A percentile compares a stretch with the other conserved stretches of the same genome.
These are phyloP conservation scores for Cystobasidium pallidum DNA, from an alignment of 1,284 basidiomycete genomes.

Conservation along the genomic window DNA sequence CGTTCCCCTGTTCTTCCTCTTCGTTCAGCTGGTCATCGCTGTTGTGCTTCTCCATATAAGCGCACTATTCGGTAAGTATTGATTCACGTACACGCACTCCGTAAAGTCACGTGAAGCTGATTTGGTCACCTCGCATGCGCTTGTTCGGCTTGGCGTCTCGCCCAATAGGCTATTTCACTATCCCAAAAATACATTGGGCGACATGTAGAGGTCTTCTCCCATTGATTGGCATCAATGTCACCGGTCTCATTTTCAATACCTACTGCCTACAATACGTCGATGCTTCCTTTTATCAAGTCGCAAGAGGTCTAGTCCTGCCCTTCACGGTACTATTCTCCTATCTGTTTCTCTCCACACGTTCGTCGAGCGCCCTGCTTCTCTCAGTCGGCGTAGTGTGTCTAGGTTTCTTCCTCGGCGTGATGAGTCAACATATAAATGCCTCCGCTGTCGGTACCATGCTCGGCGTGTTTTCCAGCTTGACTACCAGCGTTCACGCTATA, in stretches of 20 bases:
- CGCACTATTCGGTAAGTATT: slow-evolving; percentile 66
- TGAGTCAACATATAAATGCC: slow-evolving; percentile 53
- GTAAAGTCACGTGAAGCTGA: slow-evolving; percentile 9
- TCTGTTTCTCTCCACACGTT: slow-evolving; percentile 64
- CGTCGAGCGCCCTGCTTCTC: slow-evolving; percentile 51
- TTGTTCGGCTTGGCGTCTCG: not conserved
- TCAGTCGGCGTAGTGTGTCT: slow-evolving; percentile 65
- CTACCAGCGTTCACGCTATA: slow-evolving; percentile 64
- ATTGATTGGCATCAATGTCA: slow-evolving; percentile 71
- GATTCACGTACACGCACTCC: slow-evolving; percentile 55
- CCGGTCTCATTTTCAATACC: slow-evolving; percentile 84
- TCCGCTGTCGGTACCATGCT: slow-evolving; percentile 67
- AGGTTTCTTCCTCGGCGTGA: slow-evolving; percentile 78
- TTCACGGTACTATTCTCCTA: slow-evolving; percentile 81
- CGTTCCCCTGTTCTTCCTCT: slow-evolving; percentile 80
- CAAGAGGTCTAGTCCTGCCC: slow-evolving; percentile 75
- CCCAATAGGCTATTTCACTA: slow-evolving; percentile 52
- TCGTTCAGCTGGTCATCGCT: slow-evolving; percentile 75
- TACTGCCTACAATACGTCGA: slow-evolving; percentile 86
- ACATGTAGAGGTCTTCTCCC: slow-evolving; percentile 72
- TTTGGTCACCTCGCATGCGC: not conserved
- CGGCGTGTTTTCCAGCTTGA: slow-evolving; percentile 73
- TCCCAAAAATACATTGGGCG: slow-evolving; percentile 61
- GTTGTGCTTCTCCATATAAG: slow-evolving; percentile 70
- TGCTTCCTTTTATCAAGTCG: slow-evolving; percentile 85